phyloP scores from a whole-genome alignment of 73 alveolate species.

The Uronychia setigera region DNA sequence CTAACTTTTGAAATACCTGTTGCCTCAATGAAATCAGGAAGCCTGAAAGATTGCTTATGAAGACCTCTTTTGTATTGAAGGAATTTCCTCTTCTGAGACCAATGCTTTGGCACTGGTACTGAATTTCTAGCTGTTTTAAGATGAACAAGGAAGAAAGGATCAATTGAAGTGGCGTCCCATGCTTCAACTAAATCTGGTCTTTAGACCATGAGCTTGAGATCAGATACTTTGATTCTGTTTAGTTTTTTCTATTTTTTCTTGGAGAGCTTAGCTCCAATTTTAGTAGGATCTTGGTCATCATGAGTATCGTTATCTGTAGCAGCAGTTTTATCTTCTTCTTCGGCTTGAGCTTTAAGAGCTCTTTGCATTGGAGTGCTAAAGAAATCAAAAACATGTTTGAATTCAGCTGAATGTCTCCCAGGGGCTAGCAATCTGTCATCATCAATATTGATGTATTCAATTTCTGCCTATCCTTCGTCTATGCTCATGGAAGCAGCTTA shows the following conservation, averaged over 20 bases:
- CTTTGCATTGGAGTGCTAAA: constrained; percentile 29
- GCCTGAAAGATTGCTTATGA: constrained; percentile 88
- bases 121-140: constrained; percentile 94
- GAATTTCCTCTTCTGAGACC: constrained; percentile 97
- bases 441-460: not conserved
- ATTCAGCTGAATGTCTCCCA: constrained; percentile 39
- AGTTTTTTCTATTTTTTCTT: constrained; percentile 47
- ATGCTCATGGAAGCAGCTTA: no score
- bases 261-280: constrained; percentile 40
- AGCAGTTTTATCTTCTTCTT: not conserved
- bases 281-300: not conserved
- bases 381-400: constrained; percentile 43
- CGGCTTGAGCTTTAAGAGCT: not conserved
- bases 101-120: constrained; percentile 98
- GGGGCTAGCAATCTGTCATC: constrained; percentile 4
- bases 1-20: constrained; percentile 98
- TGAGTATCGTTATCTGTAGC: not conserved
- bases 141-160: constrained; percentile 92
- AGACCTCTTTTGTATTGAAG: constrained; percentile 95
- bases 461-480: not conserved
- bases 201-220: constrained; percentile 82
- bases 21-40: constrained; percentile 97
- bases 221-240: constrained; percentile 58
- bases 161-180: constrained; percentile 97
- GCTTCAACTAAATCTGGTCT: constrained; percentile 99